These are phyloP conservation scores for Tuber melanosporum DNA, from an alignment of 495 filamentous ascomycete species.

Conservation along the genomic window DNA sequence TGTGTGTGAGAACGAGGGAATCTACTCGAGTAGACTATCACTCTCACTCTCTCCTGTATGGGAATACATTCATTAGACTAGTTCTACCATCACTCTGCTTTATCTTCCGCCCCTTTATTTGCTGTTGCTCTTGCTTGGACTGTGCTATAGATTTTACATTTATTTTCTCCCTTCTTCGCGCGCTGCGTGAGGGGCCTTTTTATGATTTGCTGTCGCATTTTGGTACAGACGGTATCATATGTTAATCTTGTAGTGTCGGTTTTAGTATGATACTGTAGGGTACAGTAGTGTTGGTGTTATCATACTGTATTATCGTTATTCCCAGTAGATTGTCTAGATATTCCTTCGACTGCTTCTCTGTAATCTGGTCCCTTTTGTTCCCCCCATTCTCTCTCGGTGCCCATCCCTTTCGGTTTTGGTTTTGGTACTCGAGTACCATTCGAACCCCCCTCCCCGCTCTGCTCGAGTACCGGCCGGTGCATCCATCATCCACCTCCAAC, in stretches of 20 bases:
- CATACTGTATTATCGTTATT: background rate
- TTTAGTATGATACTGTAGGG: background rate
- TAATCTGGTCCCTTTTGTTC: background rate
- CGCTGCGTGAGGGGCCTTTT: background rate
- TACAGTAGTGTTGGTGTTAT: background rate
- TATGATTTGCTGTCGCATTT: background rate
- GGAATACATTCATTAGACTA: background rate
- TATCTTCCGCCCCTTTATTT: background rate
- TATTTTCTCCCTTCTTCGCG: background rate
- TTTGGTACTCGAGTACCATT: background rate
- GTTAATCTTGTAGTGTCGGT: background rate
- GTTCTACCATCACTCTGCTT: background rate
- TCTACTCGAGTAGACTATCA: background rate
- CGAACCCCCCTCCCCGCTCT: slow-evolving; percentile 15
- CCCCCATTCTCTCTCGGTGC: background rate
- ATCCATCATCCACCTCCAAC: background rate
- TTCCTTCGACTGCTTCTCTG: background rate
- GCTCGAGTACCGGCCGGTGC: background rate
- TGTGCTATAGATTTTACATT: background rate
- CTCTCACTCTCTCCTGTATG: background rate
- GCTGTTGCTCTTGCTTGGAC: background rate
- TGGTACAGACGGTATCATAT: background rate
- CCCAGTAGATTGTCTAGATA: background rate
- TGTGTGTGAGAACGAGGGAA: background rate
- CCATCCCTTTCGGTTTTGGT: background rate